phyloP scores from a whole-genome alignment of 2,329 filamentous ascomycete genomes.

The Botrytis paeoniae region DNA sequence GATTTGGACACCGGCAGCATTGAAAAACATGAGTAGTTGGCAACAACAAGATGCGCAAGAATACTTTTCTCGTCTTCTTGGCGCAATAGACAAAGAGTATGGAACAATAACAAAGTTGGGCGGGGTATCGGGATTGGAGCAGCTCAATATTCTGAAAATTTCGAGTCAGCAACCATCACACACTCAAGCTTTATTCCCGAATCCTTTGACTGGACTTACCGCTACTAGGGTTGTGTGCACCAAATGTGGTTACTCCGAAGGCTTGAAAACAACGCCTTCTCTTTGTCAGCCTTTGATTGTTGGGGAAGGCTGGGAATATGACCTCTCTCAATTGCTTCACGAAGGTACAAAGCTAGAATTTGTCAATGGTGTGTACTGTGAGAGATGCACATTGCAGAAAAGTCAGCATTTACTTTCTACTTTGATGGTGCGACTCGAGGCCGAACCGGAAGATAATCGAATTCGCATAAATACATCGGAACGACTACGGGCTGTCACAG shows the following conservation, averaged over 20 bases:
- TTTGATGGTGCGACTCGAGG: slow-evolving; percentile 45
- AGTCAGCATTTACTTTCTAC: slow-evolving; percentile 48
- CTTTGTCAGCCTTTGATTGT: slow-evolving; percentile 88
- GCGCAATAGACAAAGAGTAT: slow-evolving; percentile 78
- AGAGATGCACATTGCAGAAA: slow-evolving; percentile 79
- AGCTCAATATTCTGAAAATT: slow-evolving; percentile 21
- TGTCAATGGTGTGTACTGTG: slow-evolving; percentile 87
- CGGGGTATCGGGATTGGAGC: slow-evolving; percentile 29
- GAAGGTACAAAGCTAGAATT: slow-evolving; percentile 80
- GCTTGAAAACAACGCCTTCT: slow-evolving; percentile 86
- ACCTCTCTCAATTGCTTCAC: slow-evolving; percentile 75
- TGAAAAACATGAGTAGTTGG: slow-evolving; percentile 93
- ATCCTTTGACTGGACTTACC: slow-evolving; percentile 82
- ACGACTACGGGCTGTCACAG: slow-evolving; percentile 63
- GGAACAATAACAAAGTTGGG: slow-evolving; percentile 45
- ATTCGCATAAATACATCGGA: slow-evolving; percentile 41
- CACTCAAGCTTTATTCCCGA: slow-evolving; percentile 46
- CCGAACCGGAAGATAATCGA: slow-evolving; percentile 28
- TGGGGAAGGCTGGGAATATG: slow-evolving; percentile 60
- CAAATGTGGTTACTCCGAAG: slow-evolving; percentile 80
- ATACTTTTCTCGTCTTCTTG: slow-evolving; percentile 87
- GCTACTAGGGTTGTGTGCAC: slow-evolving; percentile 89
- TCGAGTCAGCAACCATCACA: slow-evolving; percentile 8
- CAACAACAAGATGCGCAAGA: slow-evolving; percentile 98
- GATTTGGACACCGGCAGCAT: slow-evolving; percentile 74